Evolutionary conservation across 305 asterid species (phyloP), one percentile per base, ranked within the genome.

Genomic region (Stenogyne calaminthoides): DNA sequence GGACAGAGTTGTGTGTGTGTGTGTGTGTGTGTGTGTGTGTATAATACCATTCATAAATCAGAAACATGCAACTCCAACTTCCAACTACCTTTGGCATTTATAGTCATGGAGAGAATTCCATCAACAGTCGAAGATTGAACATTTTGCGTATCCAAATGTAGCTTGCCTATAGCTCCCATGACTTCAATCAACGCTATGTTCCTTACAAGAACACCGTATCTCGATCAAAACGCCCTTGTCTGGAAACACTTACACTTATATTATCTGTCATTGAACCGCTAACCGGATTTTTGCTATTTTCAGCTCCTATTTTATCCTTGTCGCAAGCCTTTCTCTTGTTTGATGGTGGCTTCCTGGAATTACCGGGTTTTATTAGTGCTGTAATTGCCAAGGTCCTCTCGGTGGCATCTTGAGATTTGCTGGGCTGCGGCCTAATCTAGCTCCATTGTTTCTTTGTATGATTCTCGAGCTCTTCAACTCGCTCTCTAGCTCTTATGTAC

Each of bases 61-160:
- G 58, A 73, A 44, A 46, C 63, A 32, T 42, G 19, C 56, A 40
- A 14, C 1, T 22, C 19, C 40, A 19, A 11, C 22, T 59, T 60
- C 39, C 12, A 76, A 57, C n/a, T 68, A 92, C 99, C 99, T 95
- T n/a, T 87, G 63, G 97, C 90, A 72, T 80, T 89, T 61, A 90
- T 60, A 40, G 88, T 75, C 60, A 89, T 54, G 65, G 82, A 84
- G 69, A 95, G 85, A 72, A 77, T 74, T 66, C 96, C 97, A 68
- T 89, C 86, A 1, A 18, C 36, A 39, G 83, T 90, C 29, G 96
- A 85, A 54, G 98, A 90, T 69, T 86, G 94, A 54, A 92, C 77
- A 0, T 78, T 70, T 67, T 83, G 86, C 25, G 82, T 65, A 69
- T 88, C 96, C 85, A 95, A 19, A 8, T 78, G 80, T 63, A 95